Conservation (phyloP, 1,284 basidiomycete genomes). For the Phenoliferia sp. region DNA sequence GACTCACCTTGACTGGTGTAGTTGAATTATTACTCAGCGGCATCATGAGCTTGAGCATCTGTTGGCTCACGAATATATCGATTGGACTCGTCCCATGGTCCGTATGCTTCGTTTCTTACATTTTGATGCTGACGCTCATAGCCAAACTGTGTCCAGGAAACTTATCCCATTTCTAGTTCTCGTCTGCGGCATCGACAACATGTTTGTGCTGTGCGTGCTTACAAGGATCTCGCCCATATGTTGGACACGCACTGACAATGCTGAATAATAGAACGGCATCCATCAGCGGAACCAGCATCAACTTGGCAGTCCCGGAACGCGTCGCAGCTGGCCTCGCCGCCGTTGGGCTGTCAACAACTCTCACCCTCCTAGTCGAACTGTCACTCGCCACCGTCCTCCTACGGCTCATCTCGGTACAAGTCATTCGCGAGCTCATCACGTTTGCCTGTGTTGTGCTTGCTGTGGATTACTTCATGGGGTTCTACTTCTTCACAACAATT, state of each 20-base stretch:
- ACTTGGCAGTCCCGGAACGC: conserved; percentile 83
- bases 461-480: conserved; percentile 91
- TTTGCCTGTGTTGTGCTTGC: conserved; percentile 92
- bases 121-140: conserved; percentile 10
- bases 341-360: conserved; percentile 83
- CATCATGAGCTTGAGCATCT: conserved; percentile 85
- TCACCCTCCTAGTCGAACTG: conserved; percentile 78
- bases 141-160: conserved; percentile 40
- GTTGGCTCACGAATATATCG: conserved; percentile 75
- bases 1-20: conserved; percentile 86
- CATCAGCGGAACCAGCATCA: conserved; percentile 81
- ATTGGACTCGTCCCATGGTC: conserved; percentile 84
- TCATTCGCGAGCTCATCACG: conserved; percentile 86
- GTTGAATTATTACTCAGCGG: conserved; percentile 88
- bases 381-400: conserved; percentile 74
- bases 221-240: background rate
- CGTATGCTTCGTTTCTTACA: conserved; percentile 27
- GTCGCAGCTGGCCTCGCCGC: conserved; percentile 82
- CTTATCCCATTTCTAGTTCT: conserved; percentile 89
- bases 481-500: conserved; percentile 86
- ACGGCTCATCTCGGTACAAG: conserved; percentile 53
- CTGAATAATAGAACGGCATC: conserved; percentile 57
- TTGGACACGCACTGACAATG: conserved; percentile 3
- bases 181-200: conserved; percentile 94
- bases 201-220: conserved; percentile 69